Evolutionary conservation across 164 flowering plant genomes (phyloP), one percentile per base, ranked within the genome.

Genomic region (Liriodendron chinense): DNA sequence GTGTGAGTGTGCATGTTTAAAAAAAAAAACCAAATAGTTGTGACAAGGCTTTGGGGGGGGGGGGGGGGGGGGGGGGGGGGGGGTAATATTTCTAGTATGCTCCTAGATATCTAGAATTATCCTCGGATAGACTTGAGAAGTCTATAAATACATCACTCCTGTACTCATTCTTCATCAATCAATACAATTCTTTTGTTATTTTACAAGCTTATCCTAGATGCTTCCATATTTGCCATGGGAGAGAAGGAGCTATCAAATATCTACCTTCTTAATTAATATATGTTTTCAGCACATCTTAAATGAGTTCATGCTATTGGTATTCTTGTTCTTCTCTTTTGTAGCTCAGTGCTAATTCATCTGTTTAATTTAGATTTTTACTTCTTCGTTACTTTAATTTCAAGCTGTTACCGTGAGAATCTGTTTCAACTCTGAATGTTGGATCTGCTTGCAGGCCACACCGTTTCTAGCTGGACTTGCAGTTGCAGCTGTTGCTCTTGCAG

Each of bases 401-500:
- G 68, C 18, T 24, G 28, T 25, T 22, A 24, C 24, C 22, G 68
- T 65, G 28, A 25, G 5, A 65, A 24, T 65, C 68, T 22, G n/a
- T 10, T 65, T 65, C 5, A 9, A 22, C 67, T 65, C 14, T 65
- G 16, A 65, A 65, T 24, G 14, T 66, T 72, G 34, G 14, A 48
- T 76, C 8, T 77, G 76, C 65, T 70, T 70, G 56, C 85, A 91
- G 98, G 86, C 75, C 73, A 72, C 97, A 68, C 92, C 98, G 4
- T 72, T 95, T 62, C 50, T 93, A 28, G 90, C 93, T 14, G 99
- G 99, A 72, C 71, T 91, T 75, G 89, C 92, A 26, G 86, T 93
- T 3, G 98, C 98, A 50, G 89, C 92, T 26, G 90, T 92, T 68
- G 99, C 99, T 69, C 82, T 83, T 86, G 94, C 94, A 72, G 96